Evolutionary conservation across 139 green algal genomes (phyloP).

Genomic region (Coelastrella sp.): DNA sequence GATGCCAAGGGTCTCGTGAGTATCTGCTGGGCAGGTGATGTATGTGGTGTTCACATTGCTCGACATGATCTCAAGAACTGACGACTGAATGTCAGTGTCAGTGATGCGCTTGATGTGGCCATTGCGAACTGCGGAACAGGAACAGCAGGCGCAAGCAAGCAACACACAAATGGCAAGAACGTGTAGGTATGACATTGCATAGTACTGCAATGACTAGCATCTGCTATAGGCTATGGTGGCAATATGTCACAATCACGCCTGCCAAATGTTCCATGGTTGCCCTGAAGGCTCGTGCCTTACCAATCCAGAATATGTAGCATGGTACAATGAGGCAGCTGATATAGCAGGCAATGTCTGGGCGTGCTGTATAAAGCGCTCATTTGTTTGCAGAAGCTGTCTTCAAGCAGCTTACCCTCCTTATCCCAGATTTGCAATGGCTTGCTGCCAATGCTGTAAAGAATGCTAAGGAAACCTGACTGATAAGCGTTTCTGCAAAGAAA

Average conservation of each 20-base stretch:
- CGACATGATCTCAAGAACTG: conserved; percentile 92
- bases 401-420: conserved; percentile 78
- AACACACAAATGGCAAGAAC: no score
- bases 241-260: no score
- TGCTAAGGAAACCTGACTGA: conserved; percentile 94
- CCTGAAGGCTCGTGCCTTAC: no score
- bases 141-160: no score
- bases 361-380: background rate
- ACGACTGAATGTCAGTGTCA: conserved; percentile 95
- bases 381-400: background rate
- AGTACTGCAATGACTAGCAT: no score
- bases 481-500: conserved; percentile 57
- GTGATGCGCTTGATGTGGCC: conserved; percentile 97
- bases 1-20: conserved; percentile 92
- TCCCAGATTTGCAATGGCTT: conserved; percentile 97
- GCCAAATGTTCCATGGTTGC: no score
- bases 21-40: conserved; percentile 94
- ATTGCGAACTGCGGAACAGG: conserved; percentile 89
- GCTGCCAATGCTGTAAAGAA: conserved; percentile 96
- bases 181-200: no score
- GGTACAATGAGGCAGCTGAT: no score
- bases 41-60: conserved; percentile 93
- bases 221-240: no score
- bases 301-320: no score
- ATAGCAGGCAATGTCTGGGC: background rate